Evolutionary conservation across 345 rosid species (phyloP).

Genomic region (Lenwebbia sp.): DNA sequence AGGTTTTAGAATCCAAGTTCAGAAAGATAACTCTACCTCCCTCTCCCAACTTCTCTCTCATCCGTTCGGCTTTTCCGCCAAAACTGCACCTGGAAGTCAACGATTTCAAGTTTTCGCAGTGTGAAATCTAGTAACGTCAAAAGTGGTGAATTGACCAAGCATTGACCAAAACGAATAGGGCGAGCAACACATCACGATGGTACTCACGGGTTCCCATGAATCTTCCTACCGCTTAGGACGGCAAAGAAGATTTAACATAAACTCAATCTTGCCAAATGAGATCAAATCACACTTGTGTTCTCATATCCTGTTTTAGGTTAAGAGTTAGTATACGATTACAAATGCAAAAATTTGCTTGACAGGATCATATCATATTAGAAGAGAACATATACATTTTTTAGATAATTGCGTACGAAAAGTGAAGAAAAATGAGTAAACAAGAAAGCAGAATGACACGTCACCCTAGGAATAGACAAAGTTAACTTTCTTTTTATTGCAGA

Average conservation of each 20-base stretch:
- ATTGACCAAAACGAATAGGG: neutral
- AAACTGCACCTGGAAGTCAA: neutral
- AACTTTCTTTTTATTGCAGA: neutral
- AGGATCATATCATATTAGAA: neutral
- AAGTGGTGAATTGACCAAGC: neutral
- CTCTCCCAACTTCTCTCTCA: neutral
- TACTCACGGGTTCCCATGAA: neutral
- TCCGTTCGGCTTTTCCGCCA: neutral
- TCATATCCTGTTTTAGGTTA: neutral
- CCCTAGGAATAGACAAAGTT: neutral
- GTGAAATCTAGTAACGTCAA: neutral
- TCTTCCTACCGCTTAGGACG: neutral
- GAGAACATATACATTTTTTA: neutral
- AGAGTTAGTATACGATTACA: neutral
- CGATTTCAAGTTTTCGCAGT: neutral
- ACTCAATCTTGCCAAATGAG: neutral
- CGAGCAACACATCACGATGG: neutral
- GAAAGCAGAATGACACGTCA: neutral
- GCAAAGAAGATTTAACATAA: neutral
- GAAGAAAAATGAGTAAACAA: neutral
- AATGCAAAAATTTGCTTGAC: neutral
- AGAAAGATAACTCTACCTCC: neutral
- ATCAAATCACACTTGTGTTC: neutral
- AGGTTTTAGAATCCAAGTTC: neutral
- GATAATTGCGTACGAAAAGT: neutral